A percentile compares a stretch with the other conserved stretches of the same genome.
phyloP scores from a whole-genome alignment of 1,284 basidiomycete species.

The Malassezia pachydermatis region DNA sequence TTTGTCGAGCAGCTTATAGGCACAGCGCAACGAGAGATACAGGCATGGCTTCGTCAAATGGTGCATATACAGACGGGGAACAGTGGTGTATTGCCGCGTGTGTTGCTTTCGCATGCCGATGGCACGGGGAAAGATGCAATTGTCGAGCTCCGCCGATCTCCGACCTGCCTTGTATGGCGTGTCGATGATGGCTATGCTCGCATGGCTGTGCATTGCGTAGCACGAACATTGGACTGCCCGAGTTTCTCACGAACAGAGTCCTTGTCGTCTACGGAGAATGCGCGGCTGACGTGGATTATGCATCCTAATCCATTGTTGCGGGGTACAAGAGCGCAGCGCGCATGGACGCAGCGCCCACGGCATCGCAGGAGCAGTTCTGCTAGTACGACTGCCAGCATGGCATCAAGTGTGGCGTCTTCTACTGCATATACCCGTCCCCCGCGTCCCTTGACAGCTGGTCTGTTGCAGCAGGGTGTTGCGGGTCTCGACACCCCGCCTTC shows the following conservation, averaged over 20 bases:
- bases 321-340: conserved; percentile 14
- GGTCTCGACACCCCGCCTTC: conserved; percentile 11
- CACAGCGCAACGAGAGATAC: conserved; percentile 24
- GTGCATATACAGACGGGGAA: conserved; percentile 17
- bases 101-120: neutral
- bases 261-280: neutral
- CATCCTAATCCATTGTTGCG: conserved; percentile 29
- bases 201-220: conserved; percentile 36
- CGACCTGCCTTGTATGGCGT: conserved; percentile 33
- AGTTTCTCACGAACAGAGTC: conserved; percentile 22
- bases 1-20: conserved; percentile 27
- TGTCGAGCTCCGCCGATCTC: conserved; percentile 28
- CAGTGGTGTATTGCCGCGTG: neutral
- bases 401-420: neutral
- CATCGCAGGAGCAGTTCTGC: conserved; percentile 13
- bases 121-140: neutral
- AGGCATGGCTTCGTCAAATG: conserved; percentile 20
- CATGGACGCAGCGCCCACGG: neutral
- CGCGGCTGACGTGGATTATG: conserved; percentile 35
- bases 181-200: conserved; percentile 30
- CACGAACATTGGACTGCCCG: conserved; percentile 27
- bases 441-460: conserved; percentile 5
- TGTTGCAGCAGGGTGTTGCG: conserved; percentile 1
- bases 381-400: conserved; percentile 8
- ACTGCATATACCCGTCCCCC: neutral